Conservation (phyloP, 495 filamentous ascomycete genomes). For the Aspergillus homomorphus region DNA sequence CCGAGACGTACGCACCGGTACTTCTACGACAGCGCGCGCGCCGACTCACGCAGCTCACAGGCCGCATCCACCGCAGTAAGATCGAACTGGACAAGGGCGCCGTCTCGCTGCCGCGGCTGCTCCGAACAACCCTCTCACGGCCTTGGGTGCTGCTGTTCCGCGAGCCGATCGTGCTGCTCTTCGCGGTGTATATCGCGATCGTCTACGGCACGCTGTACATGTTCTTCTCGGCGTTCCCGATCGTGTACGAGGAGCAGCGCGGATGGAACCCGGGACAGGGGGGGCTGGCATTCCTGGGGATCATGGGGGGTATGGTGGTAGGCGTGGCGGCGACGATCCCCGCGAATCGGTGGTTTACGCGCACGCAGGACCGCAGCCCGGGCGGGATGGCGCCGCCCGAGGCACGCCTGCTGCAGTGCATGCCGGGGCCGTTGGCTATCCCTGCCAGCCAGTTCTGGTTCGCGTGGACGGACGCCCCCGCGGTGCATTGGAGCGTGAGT, state of each 20-base stretch:
- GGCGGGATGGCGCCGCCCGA: conserved; percentile 1
- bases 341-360: not conserved
- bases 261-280: not conserved
- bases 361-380: not conserved
- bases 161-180: conserved; percentile 4
- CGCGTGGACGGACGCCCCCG: not conserved
- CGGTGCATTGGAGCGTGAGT: conserved; percentile 1
- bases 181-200: conserved; percentile 1
- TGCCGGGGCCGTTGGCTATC: not conserved
- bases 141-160: conserved; percentile 3
- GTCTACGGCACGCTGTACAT: conserved; percentile 5
- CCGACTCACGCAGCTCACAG: not conserved
- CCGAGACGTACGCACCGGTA: not conserved
- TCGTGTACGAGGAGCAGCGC: conserved; percentile 2
- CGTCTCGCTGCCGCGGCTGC: not conserved
- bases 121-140: not conserved
- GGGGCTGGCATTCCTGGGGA: not conserved
- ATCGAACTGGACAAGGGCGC: conserved; percentile 3
- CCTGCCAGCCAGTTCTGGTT: conserved; percentile 7
- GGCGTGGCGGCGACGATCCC: not conserved
- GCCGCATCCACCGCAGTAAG: not conserved
- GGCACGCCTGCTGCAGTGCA: not conserved
- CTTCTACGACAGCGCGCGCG: not conserved
- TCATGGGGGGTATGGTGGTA: conserved; percentile 3
- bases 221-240: conserved; percentile 3